A percentile compares a stretch with the other conserved stretches of the same genome.
These are phyloP conservation scores for Hypoxylon sp. DNA, from an alignment of 2,329 filamentous ascomycete genomes.

Conservation along the genomic window DNA sequence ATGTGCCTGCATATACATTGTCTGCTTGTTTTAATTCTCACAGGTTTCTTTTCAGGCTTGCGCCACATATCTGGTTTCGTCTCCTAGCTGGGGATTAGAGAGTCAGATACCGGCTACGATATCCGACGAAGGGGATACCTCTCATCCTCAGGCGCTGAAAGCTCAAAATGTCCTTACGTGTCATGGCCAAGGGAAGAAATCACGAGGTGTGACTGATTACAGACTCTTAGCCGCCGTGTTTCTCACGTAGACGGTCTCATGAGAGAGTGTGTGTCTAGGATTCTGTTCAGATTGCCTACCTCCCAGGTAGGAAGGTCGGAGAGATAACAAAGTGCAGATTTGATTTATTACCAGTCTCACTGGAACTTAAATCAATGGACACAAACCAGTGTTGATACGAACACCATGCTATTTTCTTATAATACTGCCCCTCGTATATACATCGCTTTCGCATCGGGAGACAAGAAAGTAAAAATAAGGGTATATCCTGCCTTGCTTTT, in stretches of 20 bases:
- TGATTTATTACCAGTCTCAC: background rate
- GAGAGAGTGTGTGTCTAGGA: background rate
- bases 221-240: background rate
- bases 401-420: slow-evolving; percentile 12
- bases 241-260: background rate
- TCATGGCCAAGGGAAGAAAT: background rate
- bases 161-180: background rate
- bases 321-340: background rate
- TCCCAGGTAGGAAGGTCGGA: slow-evolving; percentile 3
- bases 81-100: background rate
- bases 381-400: background rate
- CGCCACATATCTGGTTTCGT: background rate
- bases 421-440: slow-evolving; percentile 27
- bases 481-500: slow-evolving; percentile 39
- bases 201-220: background rate
- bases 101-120: background rate
- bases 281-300: background rate
- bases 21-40: background rate
- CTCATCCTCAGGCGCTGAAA: background rate
- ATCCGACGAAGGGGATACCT: background rate
- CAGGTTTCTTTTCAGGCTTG: background rate
- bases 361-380: background rate
- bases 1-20: slow-evolving; percentile 1
- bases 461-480: slow-evolving; percentile 11
- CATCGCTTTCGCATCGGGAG: slow-evolving; percentile 4